Conservation (phyloP, 495 filamentous ascomycete genomes). For the Entonaema liquescens region DNA sequence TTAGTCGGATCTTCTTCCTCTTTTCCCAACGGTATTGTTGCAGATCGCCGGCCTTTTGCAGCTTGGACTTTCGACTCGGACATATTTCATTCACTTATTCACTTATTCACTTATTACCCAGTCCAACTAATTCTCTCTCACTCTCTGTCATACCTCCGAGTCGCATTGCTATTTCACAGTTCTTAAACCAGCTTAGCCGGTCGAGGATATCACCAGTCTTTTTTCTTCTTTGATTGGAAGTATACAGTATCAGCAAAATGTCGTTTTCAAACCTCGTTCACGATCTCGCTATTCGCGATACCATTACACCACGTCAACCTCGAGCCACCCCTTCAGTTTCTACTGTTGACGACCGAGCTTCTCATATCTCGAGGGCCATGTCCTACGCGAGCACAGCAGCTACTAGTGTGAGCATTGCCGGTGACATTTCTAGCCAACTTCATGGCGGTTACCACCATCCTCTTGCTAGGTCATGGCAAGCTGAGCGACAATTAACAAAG, state of each 20-base stretch:
- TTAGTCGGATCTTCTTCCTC: neutral
- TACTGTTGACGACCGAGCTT: slow-evolving; percentile 65
- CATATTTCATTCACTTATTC: neutral
- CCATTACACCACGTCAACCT: slow-evolving; percentile 54
- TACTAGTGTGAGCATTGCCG: slow-evolving; percentile 92
- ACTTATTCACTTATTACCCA: slow-evolving; percentile 2
- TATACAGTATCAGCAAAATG: slow-evolving; percentile 59
- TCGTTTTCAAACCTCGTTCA: slow-evolving; percentile 92
- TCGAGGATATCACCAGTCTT: neutral
- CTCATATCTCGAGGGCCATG: slow-evolving; percentile 74
- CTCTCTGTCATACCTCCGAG: neutral
- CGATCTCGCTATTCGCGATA: slow-evolving; percentile 74
- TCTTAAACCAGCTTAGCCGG: neutral
- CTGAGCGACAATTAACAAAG: slow-evolving; percentile 96
- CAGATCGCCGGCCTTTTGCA: neutral
- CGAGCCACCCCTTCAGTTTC: slow-evolving; percentile 57
- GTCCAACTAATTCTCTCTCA: slow-evolving; percentile 3
- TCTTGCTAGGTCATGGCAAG: slow-evolving; percentile 90
- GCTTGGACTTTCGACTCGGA: neutral
- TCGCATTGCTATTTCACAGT: neutral
- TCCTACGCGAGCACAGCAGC: slow-evolving; percentile 88
- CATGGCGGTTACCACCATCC: slow-evolving; percentile 96
- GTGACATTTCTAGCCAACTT: slow-evolving; percentile 92
- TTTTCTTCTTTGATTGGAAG: neutral
- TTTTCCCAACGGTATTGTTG: neutral